Evolutionary conservation across 257 asterid species (phyloP), one percentile per base, ranked within the genome.

Genomic region (Gentiana straminea): DNA sequence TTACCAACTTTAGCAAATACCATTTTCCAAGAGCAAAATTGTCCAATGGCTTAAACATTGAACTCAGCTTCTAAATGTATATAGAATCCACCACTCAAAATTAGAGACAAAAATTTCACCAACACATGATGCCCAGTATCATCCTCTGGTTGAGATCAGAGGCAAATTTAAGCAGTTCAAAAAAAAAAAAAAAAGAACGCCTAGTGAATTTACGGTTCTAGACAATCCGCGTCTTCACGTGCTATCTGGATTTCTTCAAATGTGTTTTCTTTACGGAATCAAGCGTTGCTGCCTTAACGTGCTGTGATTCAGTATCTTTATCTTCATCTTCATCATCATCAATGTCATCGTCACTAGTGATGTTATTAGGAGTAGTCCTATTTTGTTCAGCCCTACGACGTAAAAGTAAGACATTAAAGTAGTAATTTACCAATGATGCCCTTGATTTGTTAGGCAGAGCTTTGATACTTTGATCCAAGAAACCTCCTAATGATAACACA

Each of bases 311-410:
- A 24, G 24, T 24, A 24, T 24, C 24, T 24, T 24, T 24, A 58
- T 24, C 52, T 10, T 32, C 49, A 13, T 64, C 53, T 48, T 52
- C 65, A 55, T 9, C 13, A 36, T 38, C 57, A 24, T 64, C 41
- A 35, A 67, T 64, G 57, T 85, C 99, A 7, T 86, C 94, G 8
- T 88, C 99, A 55, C 97, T 92, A 71, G 80, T 77, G 12, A 86
- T 73, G 8, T 74, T 63, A 60, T 55, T 36, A 0, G 75, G 70
- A 33, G 67, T 58, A 35, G 68, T 61, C 81, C 99, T 68, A 60
- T 80, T 92, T 79, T 92, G 95, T 24, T 68, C 55, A 51, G 70
- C 84, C 64, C 95, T 72, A 46, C 83, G 80, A 34, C 38, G 63
- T 51, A 76, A 67, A 58, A 72, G 68, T 61, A 44, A 69, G 45